Base-by-base conservation (phyloP, 1,139 yeast species). In the Torulaspora pretoriensis region DNA sequence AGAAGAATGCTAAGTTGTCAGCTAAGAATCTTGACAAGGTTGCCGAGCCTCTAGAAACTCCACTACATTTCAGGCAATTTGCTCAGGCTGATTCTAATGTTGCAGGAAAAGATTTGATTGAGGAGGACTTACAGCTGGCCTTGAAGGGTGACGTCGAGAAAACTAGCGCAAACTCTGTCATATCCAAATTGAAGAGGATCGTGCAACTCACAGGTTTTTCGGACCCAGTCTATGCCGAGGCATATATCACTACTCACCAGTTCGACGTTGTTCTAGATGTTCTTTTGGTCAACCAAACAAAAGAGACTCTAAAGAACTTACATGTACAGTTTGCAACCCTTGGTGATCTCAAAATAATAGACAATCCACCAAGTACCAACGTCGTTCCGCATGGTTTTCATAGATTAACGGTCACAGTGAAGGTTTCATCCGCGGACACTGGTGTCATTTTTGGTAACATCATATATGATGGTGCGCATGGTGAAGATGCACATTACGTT, bases 141-240 rank as follows among this genome's bases (percentile, higher is more conserved):
- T 68, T 74, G 31, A 65, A 68, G 37, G 78, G 78, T 47, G 68
- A 73, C 27, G 72, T 74, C 38, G 72, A 76, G 6, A 73, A 74
- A 16, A 68, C 73, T 12, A 69, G 72, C 33, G 60, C 57, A 33
- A 87, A 81, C 76, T 56, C 74, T 77, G 57, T 74, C 80, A 19
- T 58, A 4, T 88, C 97, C 1, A 83, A 88, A 68, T 77, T 94
- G 61, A 84, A 81, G 65, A 88, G 87, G 67, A 87, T 94, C 58
- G 82, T 89, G 45, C 97, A 88, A 65, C 78, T 94, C 54, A 92
- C 98, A 25, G 99, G 99, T 29, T 94, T 89, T 68, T 86, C 96
- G 0, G 99, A 94, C 65, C 96, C 98, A 19, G 95, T 94, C 32
- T 94, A 94, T 63, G 97, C 96, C 4, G 99, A 94, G 69, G 98